These are phyloP conservation scores for Helicostylum pulchrum DNA, from an alignment of 192 early-diverging fungal genomes.

Conservation along the genomic window DNA sequence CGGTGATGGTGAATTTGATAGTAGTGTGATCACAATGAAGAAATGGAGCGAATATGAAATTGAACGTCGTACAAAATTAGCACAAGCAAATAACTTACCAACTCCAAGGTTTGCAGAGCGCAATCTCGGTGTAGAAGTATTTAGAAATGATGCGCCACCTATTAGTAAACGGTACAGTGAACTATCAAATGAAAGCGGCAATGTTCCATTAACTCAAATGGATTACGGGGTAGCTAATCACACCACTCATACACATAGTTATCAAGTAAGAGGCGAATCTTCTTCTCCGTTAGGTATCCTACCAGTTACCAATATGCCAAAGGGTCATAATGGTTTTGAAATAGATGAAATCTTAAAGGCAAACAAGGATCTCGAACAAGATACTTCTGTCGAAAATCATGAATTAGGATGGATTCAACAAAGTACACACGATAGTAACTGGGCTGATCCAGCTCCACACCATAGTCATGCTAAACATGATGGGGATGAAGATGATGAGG, in stretches of 20 bases:
- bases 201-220: constrained; percentile 17
- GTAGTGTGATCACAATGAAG: constrained; percentile 69
- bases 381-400: too few species aligned
- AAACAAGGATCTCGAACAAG: too few species aligned
- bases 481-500: neutral
- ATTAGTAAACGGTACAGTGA: constrained; percentile 64
- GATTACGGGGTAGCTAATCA: neutral
- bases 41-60: constrained; percentile 66
- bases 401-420: constrained; percentile 6
- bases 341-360: too few species aligned
- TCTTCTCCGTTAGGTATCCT: too few species aligned
- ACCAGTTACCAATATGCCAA: too few species aligned
- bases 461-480: constrained; percentile 10
- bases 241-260: too few species aligned
- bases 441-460: constrained; percentile 23
- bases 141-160: constrained; percentile 87
- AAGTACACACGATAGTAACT: constrained; percentile 9
- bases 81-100: constrained; percentile 16
- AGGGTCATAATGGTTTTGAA: too few species aligned
- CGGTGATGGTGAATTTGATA: constrained; percentile 73
- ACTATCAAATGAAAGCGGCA: constrained; percentile 10
- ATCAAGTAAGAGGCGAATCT: too few species aligned
- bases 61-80: constrained; percentile 2
- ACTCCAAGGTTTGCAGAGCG: constrained; percentile 22
- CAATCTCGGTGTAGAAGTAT: constrained; percentile 45